Conservation (phyloP, 805 yeast species). For the Pichia kluyveri region DNA sequence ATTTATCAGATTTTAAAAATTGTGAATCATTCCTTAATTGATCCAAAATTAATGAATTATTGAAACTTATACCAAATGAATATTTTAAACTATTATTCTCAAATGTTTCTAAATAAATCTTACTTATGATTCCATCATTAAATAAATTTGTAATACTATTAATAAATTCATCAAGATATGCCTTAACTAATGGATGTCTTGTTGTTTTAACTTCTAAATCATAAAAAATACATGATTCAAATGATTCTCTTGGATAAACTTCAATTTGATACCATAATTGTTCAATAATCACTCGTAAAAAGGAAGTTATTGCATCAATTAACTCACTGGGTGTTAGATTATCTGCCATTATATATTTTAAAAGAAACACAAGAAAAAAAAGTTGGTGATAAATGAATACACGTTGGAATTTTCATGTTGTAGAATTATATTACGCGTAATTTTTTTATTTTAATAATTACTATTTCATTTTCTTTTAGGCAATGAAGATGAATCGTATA, state of each 20-base stretch:
- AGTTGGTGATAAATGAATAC: no score
- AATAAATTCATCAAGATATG: constrained; percentile 27
- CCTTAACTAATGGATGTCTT: constrained; percentile 37
- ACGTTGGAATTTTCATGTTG: not conserved
- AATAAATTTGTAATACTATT: constrained; percentile 15
- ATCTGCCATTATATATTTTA: not conserved
- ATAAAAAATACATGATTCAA: constrained; percentile 33
- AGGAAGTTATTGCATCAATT: not conserved
- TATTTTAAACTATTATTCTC: constrained; percentile 8
- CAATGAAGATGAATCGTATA: constrained; percentile 30
- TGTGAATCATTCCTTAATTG: constrained; percentile 8
- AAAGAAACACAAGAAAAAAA: not conserved
- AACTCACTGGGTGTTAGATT: not conserved
- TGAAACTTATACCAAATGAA: constrained; percentile 22
- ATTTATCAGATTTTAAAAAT: not conserved
- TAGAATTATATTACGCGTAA: not conserved
- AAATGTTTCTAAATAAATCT: constrained; percentile 19
- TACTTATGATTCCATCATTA: constrained; percentile 15
- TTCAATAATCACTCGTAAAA: constrained; percentile 23
- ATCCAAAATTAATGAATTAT: constrained; percentile 20
- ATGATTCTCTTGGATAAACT: constrained; percentile 47
- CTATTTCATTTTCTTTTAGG: no score
- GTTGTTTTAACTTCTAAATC: constrained; percentile 33
- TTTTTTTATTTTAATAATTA: no score
- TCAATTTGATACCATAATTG: constrained; percentile 43